Evolutionary conservation across 768 basidiomycete species (phyloP), one percentile per base, ranked within the genome.

Genomic region (Mycena pura): DNA sequence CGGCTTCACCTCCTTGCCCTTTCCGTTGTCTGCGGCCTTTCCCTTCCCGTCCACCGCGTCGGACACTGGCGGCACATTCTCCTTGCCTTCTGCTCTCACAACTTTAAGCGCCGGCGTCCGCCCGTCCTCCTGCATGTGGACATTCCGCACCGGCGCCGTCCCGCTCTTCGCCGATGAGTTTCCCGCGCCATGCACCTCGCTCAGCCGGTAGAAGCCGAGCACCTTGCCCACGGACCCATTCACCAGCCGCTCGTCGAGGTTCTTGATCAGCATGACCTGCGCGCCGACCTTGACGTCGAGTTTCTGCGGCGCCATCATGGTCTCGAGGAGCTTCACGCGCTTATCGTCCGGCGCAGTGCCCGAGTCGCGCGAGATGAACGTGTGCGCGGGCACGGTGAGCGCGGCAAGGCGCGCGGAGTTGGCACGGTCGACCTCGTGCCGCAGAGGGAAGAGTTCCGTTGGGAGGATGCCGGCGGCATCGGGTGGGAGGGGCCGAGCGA

Each of bases 211-310:
- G 71, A 93, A 93, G 15, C 83, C 82, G 27, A 88, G 63, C n/a
- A 93, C 81, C 55, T 81, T 85, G 9, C 92, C 92, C 74, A 92
- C 86, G 38, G 84, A 86, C 5, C 92, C 92, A 69, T 93, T 93
- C 38, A 93, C 92, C 24, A 93, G 81, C 6, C 79, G 80, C 28
- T 90, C 89, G 62, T 91, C 87, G 47, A 88, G 72, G 70, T 92
- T 92, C 80, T 92, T 92, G 76, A 89, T 86, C 38, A 92, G 76
- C 90, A 92, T 92, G 25, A 86, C 85, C 49, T 73, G 72, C 11
- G 88, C 85, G 52, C 84, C 70, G 14, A 58, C 65, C 68, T 90
- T 90, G 51, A 93, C 80, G 3, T 77, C 73, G 10, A 93, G 78
- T 3, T 68, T 70, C 40, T 74, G 75, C 29, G 85, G 83, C 1